Conservation (phyloP, 257 asterid genomes). For the Solanum phureja region DNA sequence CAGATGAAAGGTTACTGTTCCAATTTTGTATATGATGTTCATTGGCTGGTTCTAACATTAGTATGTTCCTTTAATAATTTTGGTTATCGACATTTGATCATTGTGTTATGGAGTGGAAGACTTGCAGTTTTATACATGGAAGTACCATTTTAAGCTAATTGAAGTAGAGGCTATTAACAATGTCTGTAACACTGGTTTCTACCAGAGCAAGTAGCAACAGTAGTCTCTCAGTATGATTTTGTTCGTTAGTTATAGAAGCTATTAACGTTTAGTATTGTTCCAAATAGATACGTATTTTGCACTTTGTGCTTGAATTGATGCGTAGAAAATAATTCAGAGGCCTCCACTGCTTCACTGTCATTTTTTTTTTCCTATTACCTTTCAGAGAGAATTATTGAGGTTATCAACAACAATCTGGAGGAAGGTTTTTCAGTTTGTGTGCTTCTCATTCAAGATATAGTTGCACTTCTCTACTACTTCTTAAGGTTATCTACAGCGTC, state of each 20-base stretch:
- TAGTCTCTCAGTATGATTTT: background rate
- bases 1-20: background rate
- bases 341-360: background rate
- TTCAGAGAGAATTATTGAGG: background rate
- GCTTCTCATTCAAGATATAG: background rate
- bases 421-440: background rate
- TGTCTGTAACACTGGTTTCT: background rate
- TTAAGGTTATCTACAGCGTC: background rate
- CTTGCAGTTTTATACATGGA: background rate
- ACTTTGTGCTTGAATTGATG: background rate
- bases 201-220: background rate
- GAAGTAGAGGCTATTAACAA: background rate
- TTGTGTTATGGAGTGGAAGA: background rate
- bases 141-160: background rate
- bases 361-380: background rate
- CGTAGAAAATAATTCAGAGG: background rate
- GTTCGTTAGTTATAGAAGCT: background rate
- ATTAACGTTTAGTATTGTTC: background rate
- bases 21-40: conserved; percentile 4
- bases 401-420: background rate
- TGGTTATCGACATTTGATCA: background rate
- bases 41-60: background rate
- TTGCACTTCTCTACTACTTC: background rate
- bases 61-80: background rate
- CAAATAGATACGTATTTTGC: background rate